Conservation (phyloP, 805 yeast genomes). For the Candida corydali region DNA sequence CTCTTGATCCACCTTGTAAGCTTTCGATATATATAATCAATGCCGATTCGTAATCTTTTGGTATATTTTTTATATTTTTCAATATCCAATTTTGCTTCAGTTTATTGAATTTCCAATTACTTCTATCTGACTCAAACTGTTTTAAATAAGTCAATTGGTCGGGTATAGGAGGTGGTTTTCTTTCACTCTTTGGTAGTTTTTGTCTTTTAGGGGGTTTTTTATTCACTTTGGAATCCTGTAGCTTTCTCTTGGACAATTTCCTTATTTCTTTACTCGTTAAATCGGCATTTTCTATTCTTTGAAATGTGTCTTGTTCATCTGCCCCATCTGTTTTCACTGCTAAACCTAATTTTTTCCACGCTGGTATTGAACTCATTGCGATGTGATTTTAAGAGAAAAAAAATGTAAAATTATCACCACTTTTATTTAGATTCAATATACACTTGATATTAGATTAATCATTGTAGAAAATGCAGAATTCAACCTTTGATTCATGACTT, state of each 20-base stretch:
- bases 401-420: neutral
- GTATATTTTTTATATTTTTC: conserved; percentile 53
- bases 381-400: conserved; percentile 1
- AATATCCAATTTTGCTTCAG: conserved; percentile 85
- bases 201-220: conserved; percentile 66
- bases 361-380: conserved; percentile 43
- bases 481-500: too few relatives aligned
- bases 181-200: conserved; percentile 64
- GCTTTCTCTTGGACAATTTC: conserved; percentile 29
- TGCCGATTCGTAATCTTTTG: conserved; percentile 48
- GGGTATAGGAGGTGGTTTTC: conserved; percentile 69
- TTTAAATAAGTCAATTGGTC: conserved; percentile 68
- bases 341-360: conserved; percentile 79
- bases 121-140: conserved; percentile 51
- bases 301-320: conserved; percentile 42
- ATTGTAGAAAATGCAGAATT: too few relatives aligned
- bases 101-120: conserved; percentile 78
- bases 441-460: too few relatives aligned
- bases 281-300: conserved; percentile 37
- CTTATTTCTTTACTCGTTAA: conserved; percentile 42
- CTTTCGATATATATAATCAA: conserved; percentile 52
- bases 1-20: conserved; percentile 67
- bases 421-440: too few relatives aligned
- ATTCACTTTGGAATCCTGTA: conserved; percentile 15
- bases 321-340: conserved; percentile 39